Evolutionary conservation across 495 filamentous ascomycete species (phyloP), one percentile per base, ranked within the genome.

Genomic region (Daldinia bambusicola): DNA sequence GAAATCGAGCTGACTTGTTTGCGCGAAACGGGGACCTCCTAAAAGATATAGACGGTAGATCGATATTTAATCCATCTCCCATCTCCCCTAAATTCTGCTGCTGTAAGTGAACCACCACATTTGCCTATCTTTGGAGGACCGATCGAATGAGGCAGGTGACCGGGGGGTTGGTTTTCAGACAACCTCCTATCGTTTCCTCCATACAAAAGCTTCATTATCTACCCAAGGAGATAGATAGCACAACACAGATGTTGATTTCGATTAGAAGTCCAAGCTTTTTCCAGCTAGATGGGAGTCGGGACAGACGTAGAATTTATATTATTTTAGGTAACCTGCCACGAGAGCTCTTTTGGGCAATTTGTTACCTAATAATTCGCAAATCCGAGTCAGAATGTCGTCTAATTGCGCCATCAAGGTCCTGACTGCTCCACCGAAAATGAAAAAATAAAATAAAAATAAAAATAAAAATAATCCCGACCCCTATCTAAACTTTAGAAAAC

Each of bases 331-430:
- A 66, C 18, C 26, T 48, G 66, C 66, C 66, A 69, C 66, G 61
- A 66, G 70, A 57, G 61, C 66, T 69, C 30, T 32, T 55, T 32
- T 55, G 41, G 26, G 37, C 52, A 48, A 58, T 53, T 41, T 66
- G 66, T 73, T 73, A 73, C 70, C 52, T 69, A 73, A 73, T 68
- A 56, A 68, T 59, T 61, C 55, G 65, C 64, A 63, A 72, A 68
- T 58, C 55, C 45, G 38, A 68, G 38, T 66, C 61, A 73, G 61
- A 59, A 73, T 73, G 66, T 66, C 66, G 70, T 69, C 57, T 69
- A 73, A 68, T 73, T 66, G 36, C 70, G 66, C 70, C 66, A 73
- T 73, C 62, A 55, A 36, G 64, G 69, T 64, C 38, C 16, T n/a
- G n/a, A n/a, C n/a, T 66, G 20, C 66, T 69, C 66, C 66, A 73